phyloP scores from a whole-genome alignment of 1,284 basidiomycete genomes.

The Tilletia setariae region DNA sequence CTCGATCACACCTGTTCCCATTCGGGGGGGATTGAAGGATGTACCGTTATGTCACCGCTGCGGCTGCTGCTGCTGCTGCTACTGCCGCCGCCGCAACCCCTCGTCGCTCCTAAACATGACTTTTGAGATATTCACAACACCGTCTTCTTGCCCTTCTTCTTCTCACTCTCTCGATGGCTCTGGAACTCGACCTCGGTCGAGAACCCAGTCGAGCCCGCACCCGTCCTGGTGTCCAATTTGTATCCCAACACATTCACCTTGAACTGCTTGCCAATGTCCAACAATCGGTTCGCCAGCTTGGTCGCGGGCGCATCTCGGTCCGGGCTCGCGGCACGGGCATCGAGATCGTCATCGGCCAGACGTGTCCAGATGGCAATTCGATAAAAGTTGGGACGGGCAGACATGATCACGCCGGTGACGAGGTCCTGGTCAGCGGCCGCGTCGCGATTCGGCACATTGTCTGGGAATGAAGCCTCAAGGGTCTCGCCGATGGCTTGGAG shows the following conservation, averaged over 20 bases:
- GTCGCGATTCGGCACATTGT: slow-evolving; percentile 32
- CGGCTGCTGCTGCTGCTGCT: no score
- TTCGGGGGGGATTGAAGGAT: no score
- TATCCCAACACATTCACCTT: slow-evolving; percentile 85
- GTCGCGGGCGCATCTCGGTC: slow-evolving; percentile 58
- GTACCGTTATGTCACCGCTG: no score
- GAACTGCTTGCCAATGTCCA: slow-evolving; percentile 76
- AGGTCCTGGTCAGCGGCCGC: slow-evolving; percentile 36
- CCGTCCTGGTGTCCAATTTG: slow-evolving; percentile 67
- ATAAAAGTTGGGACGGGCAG: slow-evolving; percentile 90
- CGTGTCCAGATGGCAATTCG: slow-evolving; percentile 96
- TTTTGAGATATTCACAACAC: slow-evolving; percentile 41
- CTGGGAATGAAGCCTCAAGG: slow-evolving; percentile 42
- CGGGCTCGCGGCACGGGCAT: slow-evolving; percentile 50
- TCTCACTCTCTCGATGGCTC: slow-evolving; percentile 91
- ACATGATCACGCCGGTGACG: slow-evolving; percentile 75
- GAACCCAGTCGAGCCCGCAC: slow-evolving; percentile 59
- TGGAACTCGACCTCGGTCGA: slow-evolving; percentile 85
- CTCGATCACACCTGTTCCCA: no score
- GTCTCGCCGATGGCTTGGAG: slow-evolving; percentile 53
- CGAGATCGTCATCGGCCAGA: slow-evolving; percentile 61
- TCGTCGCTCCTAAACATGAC: no score
- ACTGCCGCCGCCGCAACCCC: no score
- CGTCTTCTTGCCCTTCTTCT: slow-evolving; percentile 81
- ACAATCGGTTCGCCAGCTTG: slow-evolving; percentile 67